Base-by-base conservation (phyloP, 306 rosid genomes). In the Aeschynomene evenia region DNA sequence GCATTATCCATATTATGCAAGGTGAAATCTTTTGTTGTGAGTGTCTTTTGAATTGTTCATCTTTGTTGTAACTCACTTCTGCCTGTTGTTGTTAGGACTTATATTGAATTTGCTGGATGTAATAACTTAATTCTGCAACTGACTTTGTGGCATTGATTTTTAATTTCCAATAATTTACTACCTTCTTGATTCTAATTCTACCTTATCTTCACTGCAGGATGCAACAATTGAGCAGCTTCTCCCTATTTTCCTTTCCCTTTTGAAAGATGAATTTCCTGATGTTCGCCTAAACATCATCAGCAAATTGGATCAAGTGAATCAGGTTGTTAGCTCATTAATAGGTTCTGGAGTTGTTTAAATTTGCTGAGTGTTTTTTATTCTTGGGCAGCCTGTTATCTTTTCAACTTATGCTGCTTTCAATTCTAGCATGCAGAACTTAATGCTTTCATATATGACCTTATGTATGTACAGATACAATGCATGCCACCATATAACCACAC, bases 291-390 rank as follows among this genome's bases (percentile, higher is more conserved):
- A 88, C 79, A 94, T 94, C 70, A 94, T 94, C 81, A 94, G 98
- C 96, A 94, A 94, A 80, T 97, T 94, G 52, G 98, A 94, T 85
- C 97, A 94, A 94, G 98, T 94, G 75, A 94, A 94, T 78, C 96
- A 94, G 98, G 98, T 90, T 68, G 77, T 74, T 45, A 45, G 15
- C 51, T 45, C 5, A 7, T 45, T 50, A n/a, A 1, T 56, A 62
- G 33, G 45, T 55, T 75, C 36, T 59, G 62, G 21, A 34, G 73
- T 70, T 58, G 9, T 49, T 58, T 72, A 68, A 20, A 18, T 63
- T 77, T 68, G 40, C 22, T 2, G 37, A 36, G 23, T 57, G 23
- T 52, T 51, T 7, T 54, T 0, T 45, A 66, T 20, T 65, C 13
- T 77, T 16, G 15, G 52, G 59, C 50, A 73, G n/a, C 46, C 59